These are phyloP conservation scores for Linaria vulgaris DNA, from an alignment of 257 asterid genomes.

Conservation along the genomic window DNA sequence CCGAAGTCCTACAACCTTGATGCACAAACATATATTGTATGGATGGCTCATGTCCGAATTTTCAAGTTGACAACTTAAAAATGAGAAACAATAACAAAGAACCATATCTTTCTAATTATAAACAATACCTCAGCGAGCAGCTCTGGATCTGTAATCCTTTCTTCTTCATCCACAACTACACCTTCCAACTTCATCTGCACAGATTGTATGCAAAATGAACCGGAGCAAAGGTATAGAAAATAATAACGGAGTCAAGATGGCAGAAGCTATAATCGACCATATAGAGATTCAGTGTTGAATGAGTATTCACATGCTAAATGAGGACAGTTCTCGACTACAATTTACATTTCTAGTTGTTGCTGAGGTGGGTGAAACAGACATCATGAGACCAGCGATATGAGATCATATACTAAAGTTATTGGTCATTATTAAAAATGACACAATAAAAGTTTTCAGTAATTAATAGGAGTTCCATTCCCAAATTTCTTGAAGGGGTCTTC, in stretches of 20 bases:
- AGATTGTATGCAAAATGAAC: constrained; percentile 5
- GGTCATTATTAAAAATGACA: not conserved
- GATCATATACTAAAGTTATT: not conserved
- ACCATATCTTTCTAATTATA: constrained; percentile 5
- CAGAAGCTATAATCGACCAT: too few relatives aligned
- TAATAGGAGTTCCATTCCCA: not conserved
- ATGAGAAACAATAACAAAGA: constrained; percentile 6
- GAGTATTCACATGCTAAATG: too few relatives aligned
- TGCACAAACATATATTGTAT: constrained; percentile 6
- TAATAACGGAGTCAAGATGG: too few relatives aligned
- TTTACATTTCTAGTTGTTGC: constrained; percentile 2
- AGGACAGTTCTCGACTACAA: not conserved
- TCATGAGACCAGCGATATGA: not conserved
- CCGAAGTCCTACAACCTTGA: constrained; percentile 10
- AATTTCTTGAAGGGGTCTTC: not conserved
- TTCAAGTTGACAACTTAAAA: constrained; percentile 7
- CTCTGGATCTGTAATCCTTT: constrained; percentile 71
- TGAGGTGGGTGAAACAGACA: not conserved
- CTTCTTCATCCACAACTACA: constrained; percentile 72
- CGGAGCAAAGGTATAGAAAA: too few relatives aligned
- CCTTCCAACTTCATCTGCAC: constrained; percentile 76
- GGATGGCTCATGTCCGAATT: constrained; percentile 11
- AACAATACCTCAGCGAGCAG: constrained; percentile 76
- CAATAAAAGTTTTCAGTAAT: not conserved
- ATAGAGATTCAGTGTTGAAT: not conserved